Conservation (phyloP, 345 rosid genomes). For the Eucalyptus cloeziana region DNA sequence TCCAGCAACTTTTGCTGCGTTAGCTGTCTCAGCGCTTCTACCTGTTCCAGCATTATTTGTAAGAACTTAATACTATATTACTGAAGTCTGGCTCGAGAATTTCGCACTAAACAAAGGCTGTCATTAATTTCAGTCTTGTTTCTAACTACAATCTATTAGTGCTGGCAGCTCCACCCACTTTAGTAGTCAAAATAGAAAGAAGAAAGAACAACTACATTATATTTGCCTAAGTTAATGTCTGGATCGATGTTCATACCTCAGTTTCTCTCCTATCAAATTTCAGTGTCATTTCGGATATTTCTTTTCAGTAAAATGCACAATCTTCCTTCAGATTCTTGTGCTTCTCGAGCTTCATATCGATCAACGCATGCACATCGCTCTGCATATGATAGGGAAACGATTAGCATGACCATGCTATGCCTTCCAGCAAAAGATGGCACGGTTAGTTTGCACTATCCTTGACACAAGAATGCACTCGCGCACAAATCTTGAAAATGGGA, state of each 20-base stretch:
- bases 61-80: not conserved
- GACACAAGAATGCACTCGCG: not conserved
- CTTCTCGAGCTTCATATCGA: conserved; percentile 87
- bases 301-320: conserved; percentile 61
- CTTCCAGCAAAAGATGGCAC: not conserved
- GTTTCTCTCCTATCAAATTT: conserved; percentile 63
- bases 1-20: conserved; percentile 54
- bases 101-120: not conserved
- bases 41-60: conserved; percentile 19
- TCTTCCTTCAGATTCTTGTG: conserved; percentile 84
- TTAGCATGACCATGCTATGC: not conserved
- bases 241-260: conserved; percentile 34
- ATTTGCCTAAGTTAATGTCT: not conserved
- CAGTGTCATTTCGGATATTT: conserved; percentile 23
- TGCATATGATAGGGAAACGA: conserved; percentile 5
- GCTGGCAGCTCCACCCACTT: not conserved
- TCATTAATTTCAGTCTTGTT: not conserved
- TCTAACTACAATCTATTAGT: not conserved
- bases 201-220: not conserved
- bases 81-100: not conserved
- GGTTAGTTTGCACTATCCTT: not conserved
- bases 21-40: conserved; percentile 50
- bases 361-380: conserved; percentile 70
- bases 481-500: not conserved
- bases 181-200: not conserved